Conservation (phyloP, 306 rosid genomes). For the Arachis hypogaea region DNA sequence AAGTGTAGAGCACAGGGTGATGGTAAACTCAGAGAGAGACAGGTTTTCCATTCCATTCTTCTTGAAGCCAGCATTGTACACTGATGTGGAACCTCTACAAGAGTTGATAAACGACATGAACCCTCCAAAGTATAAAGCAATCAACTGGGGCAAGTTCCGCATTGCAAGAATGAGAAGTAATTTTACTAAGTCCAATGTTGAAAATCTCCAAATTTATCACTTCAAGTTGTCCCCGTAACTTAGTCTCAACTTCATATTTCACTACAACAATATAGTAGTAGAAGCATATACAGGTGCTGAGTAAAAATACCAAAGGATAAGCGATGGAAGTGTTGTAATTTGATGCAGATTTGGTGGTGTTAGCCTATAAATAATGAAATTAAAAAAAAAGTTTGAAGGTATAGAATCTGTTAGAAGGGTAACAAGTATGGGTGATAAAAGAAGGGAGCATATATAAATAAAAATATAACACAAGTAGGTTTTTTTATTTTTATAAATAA, state of each 20-base stretch:
- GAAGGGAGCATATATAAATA: too few relatives aligned
- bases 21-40: constrained; percentile 67
- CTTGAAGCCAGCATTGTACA: constrained; percentile 60
- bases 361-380: too few relatives aligned
- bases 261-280: not conserved
- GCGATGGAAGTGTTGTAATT: too few relatives aligned
- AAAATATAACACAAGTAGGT: too few relatives aligned
- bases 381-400: too few relatives aligned
- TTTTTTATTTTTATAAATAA: too few relatives aligned
- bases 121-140: constrained; percentile 63
- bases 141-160: constrained; percentile 45
- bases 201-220: constrained; percentile 44
- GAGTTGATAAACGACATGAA: constrained; percentile 52
- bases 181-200: constrained; percentile 36
- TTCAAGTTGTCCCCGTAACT: constrained; percentile 36
- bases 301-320: too few relatives aligned
- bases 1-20: constrained; percentile 81
- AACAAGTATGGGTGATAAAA: too few relatives aligned
- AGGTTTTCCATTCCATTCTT: constrained; percentile 82
- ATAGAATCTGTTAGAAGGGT: too few relatives aligned
- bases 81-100: constrained; percentile 65
- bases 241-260: not conserved
- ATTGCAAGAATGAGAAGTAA: constrained; percentile 43
- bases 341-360: too few relatives aligned
- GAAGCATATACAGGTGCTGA: too few relatives aligned